These are phyloP conservation scores for Ceratobasidium papillatum DNA, from an alignment of 1,284 basidiomycete species.

Conservation along the genomic window DNA sequence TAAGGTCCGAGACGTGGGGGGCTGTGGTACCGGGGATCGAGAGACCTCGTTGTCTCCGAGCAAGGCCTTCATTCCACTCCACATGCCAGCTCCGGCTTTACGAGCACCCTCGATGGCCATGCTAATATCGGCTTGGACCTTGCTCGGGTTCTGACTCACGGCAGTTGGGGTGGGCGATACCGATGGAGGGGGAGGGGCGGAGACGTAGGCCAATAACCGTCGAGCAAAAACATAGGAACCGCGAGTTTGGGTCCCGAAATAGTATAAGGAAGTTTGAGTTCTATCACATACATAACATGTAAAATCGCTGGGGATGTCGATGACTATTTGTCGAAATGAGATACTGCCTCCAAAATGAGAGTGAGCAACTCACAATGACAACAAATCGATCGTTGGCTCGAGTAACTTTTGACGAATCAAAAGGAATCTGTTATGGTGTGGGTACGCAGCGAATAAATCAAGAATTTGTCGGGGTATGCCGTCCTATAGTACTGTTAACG, in stretches of 20 bases:
- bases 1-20: slow-evolving; percentile 4
- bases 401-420: slow-evolving; percentile 50
- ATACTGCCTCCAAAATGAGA: slow-evolving; percentile 7
- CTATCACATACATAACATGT: slow-evolving; percentile 64
- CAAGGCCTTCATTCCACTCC: slow-evolving; percentile 44
- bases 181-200: slow-evolving; percentile 52
- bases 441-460: slow-evolving; percentile 68
- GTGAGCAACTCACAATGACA: slow-evolving; percentile 62
- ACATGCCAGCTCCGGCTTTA: slow-evolving; percentile 42
- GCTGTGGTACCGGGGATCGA: neutral
- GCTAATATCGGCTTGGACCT: slow-evolving; percentile 38
- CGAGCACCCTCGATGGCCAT: slow-evolving; percentile 34
- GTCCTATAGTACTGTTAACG: slow-evolving; percentile 46
- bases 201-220: slow-evolving; percentile 70
- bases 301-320: slow-evolving; percentile 64
- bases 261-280: slow-evolving; percentile 62
- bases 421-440: slow-evolving; percentile 61
- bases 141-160: slow-evolving; percentile 15
- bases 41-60: neutral
- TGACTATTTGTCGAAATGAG: slow-evolving; percentile 55
- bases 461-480: slow-evolving; percentile 50
- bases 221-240: slow-evolving; percentile 62
- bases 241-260: slow-evolving; percentile 54
- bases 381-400: slow-evolving; percentile 61
- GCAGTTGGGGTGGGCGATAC: slow-evolving; percentile 45